Base-by-base conservation (phyloP, 2,329 filamentous ascomycete species). In the Calonectria crousiana region DNA sequence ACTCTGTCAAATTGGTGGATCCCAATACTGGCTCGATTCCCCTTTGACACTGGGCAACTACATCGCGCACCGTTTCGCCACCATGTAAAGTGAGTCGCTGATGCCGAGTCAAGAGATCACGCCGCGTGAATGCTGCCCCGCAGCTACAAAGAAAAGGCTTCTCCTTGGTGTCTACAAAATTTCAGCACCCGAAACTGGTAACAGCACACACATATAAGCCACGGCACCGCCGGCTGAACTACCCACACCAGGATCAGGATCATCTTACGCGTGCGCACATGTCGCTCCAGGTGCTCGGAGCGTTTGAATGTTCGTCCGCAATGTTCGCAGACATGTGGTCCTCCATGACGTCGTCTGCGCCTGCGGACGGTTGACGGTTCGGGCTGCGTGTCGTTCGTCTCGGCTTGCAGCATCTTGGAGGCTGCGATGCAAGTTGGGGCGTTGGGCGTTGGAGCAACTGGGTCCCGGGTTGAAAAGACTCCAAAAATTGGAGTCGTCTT, bases 111-210 rank as follows among this genome's bases (percentile, higher is more conserved):
- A 88, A 78, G 18, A 88, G 80, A 77, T 88, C 86, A 26, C 86
- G 84, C 26, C 86, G 83, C 13, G 86, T 84, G 75, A 88, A 88
- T 2, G 86, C 85, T 14, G 85, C 84, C 68, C 86, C 85, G 77
- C 86, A 88, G 51, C 80, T 82, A 71, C 86, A 88, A 26, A 86
- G 74, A 74, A 87, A 88, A 1, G 86, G 86, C 75, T 88, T 88
- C 79, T 88, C 86, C 66, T 88, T 88, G 69, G 86, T 88, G 77
- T 88, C 86, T 88, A 81, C 13, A 38, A 53, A 32, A 53, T 20
- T 11, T 53, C 51, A 53, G 51, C 16, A 26, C 6, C 26, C 23
- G 2, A 18, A 14, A 38, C n/a, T 26, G n/a, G 11, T n/a, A 58
- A 14, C 1, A 14, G 14, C 0, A 32, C 9, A 23, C 3, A 2